Base-by-base conservation (phyloP, 345 rosid species). In the Lepidium africanum region DNA sequence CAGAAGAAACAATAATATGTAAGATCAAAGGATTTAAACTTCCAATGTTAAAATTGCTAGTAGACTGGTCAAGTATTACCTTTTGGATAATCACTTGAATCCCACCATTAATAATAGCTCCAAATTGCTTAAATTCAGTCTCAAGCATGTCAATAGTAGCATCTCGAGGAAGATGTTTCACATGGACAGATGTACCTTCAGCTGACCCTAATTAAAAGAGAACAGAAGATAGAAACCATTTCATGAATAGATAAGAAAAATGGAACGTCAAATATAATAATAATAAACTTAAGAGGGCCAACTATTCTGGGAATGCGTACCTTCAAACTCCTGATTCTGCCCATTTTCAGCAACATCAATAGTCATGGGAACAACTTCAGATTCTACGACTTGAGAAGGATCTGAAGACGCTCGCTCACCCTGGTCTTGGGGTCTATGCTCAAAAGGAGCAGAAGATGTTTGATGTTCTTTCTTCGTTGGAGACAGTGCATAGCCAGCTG, bases 61-160 rank as follows among this genome's bases (percentile, higher is more conserved):
- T 23, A 1, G 2, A 35, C 55, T 32, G 46, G 3, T 42, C 38
- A 47, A 30, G 33, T 63, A 53, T 58, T 58, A 73, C 77, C 53
- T 14, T 19, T 30, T 73, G 66, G 33, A 7, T 14, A 14, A 73
- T 8, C 23, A 73, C 61, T 65, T 73, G 72, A 65, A 73, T 23
- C 41, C 98, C 98, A 53, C 76, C 84, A 78, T 62, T 41, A 76
- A 73, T 81, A 27, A 93, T 88, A 36, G 81, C 69, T 70, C 98
- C 98, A 83, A 93, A 93, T 76, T 80, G 83, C 79, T 76, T 93
- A 69, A 90, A 93, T 67, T 84, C 96, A 42, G 73, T 68, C 79
- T 90, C 95, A 70, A 93, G 72, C 78, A 84, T 73, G 47, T 72
- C 56, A 82, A 71, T 72, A 14, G 83, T 83, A 10, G 89, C 89